These are phyloP conservation scores for Hyaloraphidium curvatum DNA, from an alignment of 192 early-diverging fungal species.

Conservation along the genomic window DNA sequence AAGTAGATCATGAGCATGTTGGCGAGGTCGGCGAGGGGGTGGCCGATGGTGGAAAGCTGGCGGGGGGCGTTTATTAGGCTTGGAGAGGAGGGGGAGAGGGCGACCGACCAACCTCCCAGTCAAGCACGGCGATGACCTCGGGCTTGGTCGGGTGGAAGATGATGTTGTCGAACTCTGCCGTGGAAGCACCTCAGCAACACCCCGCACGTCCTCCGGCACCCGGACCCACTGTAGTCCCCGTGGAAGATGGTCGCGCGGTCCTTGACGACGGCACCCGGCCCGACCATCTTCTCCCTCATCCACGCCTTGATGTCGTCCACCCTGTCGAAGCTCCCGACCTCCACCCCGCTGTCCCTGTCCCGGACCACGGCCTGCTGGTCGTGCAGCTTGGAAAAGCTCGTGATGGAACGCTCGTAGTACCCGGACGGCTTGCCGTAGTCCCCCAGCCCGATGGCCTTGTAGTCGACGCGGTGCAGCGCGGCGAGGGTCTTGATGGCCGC, in stretches of 20 bases:
- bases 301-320: too few species aligned
- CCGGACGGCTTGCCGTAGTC: constrained; percentile 41
- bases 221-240: too few species aligned
- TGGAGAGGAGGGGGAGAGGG: too few species aligned
- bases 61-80: too few species aligned
- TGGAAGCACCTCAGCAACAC: too few species aligned
- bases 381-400: constrained; percentile 39
- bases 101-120: too few species aligned
- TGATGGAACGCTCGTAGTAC: constrained; percentile 77
- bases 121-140: constrained; percentile 70
- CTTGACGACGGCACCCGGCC: too few species aligned
- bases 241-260: too few species aligned
- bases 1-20: neutral
- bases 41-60: too few species aligned
- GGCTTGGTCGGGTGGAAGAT: constrained; percentile 58
- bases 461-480: constrained; percentile 55
- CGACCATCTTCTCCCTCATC: too few species aligned
- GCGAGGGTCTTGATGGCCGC: constrained; percentile 58
- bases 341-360: constrained; percentile 25
- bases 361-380: constrained; percentile 42
- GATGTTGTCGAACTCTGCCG: too few species aligned
- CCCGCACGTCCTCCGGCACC: too few species aligned
- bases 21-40: constrained; percentile 78
- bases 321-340: constrained; percentile 48
- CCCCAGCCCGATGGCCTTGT: constrained; percentile 40